Conservation (phyloP, 2,329 filamentous ascomycete genomes). For the Lachnellula hyalina region DNA sequence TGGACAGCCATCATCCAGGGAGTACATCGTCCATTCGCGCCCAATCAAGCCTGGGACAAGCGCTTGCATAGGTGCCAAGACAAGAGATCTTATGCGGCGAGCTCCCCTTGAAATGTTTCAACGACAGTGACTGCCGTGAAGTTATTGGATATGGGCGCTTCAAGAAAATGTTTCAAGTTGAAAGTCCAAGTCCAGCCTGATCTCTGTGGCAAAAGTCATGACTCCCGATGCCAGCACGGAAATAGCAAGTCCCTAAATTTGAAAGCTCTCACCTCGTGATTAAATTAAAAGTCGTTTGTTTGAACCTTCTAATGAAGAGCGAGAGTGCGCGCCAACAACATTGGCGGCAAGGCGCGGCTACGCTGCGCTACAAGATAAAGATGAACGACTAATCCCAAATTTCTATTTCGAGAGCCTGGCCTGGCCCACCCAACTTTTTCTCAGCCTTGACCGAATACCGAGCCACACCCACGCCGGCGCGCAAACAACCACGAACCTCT, state of each 20-base stretch:
- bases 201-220: no score
- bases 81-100: conserved; percentile 8
- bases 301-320: no score
- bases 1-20: conserved; percentile 12
- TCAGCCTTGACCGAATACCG: conserved; percentile 8
- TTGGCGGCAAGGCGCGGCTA: not conserved
- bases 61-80: conserved; percentile 21
- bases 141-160: conserved; percentile 24
- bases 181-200: not conserved
- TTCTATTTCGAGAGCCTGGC: conserved; percentile 3
- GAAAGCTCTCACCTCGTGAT: no score
- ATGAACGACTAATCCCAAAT: not conserved
- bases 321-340: no score
- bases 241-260: not conserved
- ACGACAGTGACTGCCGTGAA: conserved; percentile 3
- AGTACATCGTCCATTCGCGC: conserved; percentile 6
- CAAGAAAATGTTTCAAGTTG: conserved; percentile 20
- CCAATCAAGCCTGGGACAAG: conserved; percentile 16
- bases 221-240: not conserved
- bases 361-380: not conserved
- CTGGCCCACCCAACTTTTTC: conserved; percentile 6
- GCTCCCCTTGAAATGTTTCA: conserved; percentile 19
- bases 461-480: conserved; percentile 19
- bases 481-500: conserved; percentile 1
- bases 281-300: no score